Percentiles rank a stretch among this genome's conserved stretches.
Conservation (phyloP, 2,329 filamentous ascomycete species). For the Colletotrichum sp. region DNA sequence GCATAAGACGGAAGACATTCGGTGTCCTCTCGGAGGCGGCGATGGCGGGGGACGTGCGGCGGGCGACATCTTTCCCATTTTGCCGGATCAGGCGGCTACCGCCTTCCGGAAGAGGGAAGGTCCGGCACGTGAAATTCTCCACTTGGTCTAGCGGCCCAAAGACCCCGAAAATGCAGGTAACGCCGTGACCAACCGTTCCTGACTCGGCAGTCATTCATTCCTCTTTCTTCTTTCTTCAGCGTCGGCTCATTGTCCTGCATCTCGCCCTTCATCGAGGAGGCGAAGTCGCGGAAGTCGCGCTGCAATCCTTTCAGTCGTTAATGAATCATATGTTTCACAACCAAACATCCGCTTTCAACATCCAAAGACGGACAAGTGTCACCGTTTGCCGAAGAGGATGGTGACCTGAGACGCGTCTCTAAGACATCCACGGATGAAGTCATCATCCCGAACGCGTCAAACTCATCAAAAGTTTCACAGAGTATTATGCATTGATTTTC, state of each 20-base stretch:
- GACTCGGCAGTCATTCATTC: not conserved
- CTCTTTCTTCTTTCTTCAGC: not conserved
- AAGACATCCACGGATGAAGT: not conserved
- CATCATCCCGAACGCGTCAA: not conserved
- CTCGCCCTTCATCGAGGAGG: not conserved
- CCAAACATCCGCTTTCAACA: not conserved
- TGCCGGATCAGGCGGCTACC: not conserved
- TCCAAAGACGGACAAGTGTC: not conserved
- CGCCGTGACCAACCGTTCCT: not conserved
- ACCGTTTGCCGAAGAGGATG: not conserved
- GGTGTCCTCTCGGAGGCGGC: constrained; percentile 16
- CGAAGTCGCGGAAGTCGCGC: not conserved
- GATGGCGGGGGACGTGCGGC: constrained; percentile 6
- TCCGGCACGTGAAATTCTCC: not conserved
- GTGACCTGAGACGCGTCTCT: not conserved
- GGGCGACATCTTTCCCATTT: not conserved
- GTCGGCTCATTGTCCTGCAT: not conserved
- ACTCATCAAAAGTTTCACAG: not conserved
- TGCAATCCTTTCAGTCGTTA: not conserved
- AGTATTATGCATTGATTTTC: not conserved
- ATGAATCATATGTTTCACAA: not conserved
- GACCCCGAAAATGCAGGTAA: not conserved
- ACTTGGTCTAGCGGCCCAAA: not conserved
- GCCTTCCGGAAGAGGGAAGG: not conserved
- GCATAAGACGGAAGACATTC: constrained; percentile 6